Percentiles rank a stretch among this genome's conserved stretches.
phyloP scores from a whole-genome alignment of 805 yeast genomes.

The Schizosaccharomyces cryophilus region DNA sequence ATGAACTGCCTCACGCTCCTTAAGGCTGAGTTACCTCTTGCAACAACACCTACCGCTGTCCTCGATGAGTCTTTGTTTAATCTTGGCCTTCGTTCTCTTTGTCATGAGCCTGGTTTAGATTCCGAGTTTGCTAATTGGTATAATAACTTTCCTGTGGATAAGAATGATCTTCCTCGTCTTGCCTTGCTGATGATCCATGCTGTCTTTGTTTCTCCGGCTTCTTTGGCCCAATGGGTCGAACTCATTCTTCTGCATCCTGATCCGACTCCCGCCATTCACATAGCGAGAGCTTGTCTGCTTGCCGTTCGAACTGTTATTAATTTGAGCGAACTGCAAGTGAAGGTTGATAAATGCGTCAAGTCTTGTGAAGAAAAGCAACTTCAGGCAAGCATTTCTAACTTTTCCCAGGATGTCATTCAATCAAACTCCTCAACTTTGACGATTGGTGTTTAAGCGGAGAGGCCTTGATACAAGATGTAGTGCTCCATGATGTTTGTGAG shows the following conservation, averaged over 20 bases:
- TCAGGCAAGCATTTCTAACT: neutral
- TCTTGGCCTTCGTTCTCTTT: neutral
- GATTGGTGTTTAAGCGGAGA: neutral
- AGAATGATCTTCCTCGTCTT: neutral
- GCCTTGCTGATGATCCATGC: neutral
- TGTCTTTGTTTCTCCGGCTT: neutral
- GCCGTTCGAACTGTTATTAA: neutral
- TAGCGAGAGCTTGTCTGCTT: neutral
- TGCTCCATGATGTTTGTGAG: neutral
- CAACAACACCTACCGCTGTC: neutral
- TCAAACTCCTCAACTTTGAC: neutral
- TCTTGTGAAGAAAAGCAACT: neutral
- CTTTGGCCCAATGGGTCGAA: neutral
- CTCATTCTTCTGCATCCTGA: neutral
- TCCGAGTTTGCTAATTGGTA: neutral
- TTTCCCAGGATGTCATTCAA: neutral
- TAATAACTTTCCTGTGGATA: neutral
- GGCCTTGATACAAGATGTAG: too few species aligned
- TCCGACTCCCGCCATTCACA: conserved; percentile 1
- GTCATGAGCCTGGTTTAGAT: neutral
- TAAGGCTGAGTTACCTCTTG: neutral
- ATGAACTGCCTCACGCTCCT: neutral
- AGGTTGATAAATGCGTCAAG: neutral
- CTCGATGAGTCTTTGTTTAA: neutral
- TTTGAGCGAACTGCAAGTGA: neutral